These are phyloP conservation scores for Fraxinus latifolia DNA, from an alignment of 305 asterid genomes.

Conservation along the genomic window DNA sequence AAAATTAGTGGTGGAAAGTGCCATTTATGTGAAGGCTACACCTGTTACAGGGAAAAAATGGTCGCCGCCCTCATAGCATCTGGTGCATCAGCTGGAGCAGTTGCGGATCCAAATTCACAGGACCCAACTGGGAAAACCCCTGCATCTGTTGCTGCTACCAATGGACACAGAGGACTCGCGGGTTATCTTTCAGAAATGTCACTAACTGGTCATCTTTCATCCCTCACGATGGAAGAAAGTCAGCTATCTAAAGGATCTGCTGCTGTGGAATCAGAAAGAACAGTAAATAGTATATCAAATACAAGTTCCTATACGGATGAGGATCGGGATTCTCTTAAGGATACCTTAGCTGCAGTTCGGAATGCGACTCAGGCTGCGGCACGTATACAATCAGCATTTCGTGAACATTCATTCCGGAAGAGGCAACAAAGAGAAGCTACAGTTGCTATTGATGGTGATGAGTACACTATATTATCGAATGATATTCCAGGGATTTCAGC, in stretches of 20 bases:
- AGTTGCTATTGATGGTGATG: constrained; percentile 37
- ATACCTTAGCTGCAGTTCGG: constrained; percentile 76
- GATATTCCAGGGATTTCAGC: constrained; percentile 60
- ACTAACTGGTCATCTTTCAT: constrained; percentile 79
- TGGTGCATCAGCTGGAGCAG: constrained; percentile 92
- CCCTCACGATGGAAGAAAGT: constrained; percentile 67
- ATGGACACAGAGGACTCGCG: constrained; percentile 85
- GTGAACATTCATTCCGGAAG: constrained; percentile 89
- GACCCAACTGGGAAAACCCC: constrained; percentile 83
- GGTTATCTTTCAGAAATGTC: constrained; percentile 92
- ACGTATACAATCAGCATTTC: constrained; percentile 95
- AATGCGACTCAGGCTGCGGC: constrained; percentile 95
- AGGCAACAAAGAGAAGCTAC: constrained; percentile 59
- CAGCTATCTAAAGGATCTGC: constrained; percentile 83
- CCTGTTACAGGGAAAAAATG: constrained; percentile 79
- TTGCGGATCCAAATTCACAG: constrained; percentile 76
- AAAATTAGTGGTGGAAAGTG: neutral
- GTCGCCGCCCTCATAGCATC: constrained; percentile 93
- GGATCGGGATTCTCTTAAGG: constrained; percentile 67
- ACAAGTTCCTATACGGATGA: constrained; percentile 39
- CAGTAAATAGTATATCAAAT: constrained; percentile 48
- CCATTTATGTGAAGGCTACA: constrained; percentile 9
- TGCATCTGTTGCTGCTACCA: constrained; percentile 68
- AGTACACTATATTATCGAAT: constrained; percentile 39
- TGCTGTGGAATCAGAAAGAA: constrained; percentile 80